Evolutionary conservation across 2,329 filamentous ascomycete species (phyloP), one percentile per base, ranked within the genome.

Genomic region (Sporothrix phasma): DNA sequence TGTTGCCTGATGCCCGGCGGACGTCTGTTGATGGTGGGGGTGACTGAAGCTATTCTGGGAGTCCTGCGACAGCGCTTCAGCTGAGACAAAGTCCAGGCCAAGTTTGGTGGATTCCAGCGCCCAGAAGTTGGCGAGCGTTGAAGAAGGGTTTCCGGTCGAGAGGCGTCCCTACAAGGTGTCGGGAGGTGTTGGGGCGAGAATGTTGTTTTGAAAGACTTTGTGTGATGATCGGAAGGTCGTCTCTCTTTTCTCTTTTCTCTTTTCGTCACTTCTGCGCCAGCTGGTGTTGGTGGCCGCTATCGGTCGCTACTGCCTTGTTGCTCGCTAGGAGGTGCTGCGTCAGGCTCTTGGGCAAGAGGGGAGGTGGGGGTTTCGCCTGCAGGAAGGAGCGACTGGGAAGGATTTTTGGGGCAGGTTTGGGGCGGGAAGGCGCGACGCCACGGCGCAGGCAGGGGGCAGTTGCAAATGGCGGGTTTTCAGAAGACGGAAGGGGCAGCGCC

Each of bases 401-500:
- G 26, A 26, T 13, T 49, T 26, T 56, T 41, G 34, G 34, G 37
- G 34, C 34, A 41, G 15, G 29, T 24, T 41, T 41, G 19, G 53
- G 34, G 37, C 49, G 31, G 29, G 29, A 54, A 54, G 49, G 46
- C 46, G 13, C 46, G 46, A n/a, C n/a, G n/a, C 1, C 11, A 45
- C 41, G 19, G 15, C 13, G 41, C 41, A 8, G n/a, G 6, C 19
- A 19, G 31, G 19, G 19, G 53, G n/a, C n/a, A n/a, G n/a, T n/a
- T n/a, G n/a, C 56, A 29, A 39, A 10, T 31, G 37, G 56, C 41
- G 56, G 56, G 56, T 39, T 60, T 60, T 60, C 56, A 60, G 41
- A 46, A 46, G 26, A 4, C 24, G 41, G 15, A 60, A 41, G 41
- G 41, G 39, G 17, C 56, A 45, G 39, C n/a, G n/a, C n/a, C n/a